Evolutionary conservation across 495 filamentous ascomycete genomes (phyloP), one percentile per base, ranked within the genome.

Genomic region (Parachaetomium inaequale): DNA sequence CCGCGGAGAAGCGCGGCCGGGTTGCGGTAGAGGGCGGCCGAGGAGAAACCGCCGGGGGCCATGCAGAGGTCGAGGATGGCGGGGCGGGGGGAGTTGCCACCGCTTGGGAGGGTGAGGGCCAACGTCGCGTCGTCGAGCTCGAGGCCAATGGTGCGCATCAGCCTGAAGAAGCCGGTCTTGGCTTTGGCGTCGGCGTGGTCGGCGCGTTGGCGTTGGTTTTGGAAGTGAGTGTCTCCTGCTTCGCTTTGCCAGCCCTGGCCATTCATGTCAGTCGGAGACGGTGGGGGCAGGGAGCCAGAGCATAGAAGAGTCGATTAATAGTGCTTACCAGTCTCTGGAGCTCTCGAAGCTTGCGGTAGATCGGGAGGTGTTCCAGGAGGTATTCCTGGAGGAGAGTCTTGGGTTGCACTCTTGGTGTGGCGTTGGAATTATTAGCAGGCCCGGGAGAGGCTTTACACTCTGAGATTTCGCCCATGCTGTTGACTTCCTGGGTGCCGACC

Each of bases 21-120:
- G 57, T 80, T 79, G 6, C 70, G 53, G 5, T 68, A 63, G 29
- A 83, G 63, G 0, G 71, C 74, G 3, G 67, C 64, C 0, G 63
- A 54, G 11, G 77, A 72, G 62, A 80, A 87, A 4, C 78, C 82
- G 8, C 84, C 83, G 1, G 84, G 84, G 0, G 83, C 84, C 75
- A 83, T 81, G 67, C 84, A 85, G 43, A 85, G 67, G 63, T 87
- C 81, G 1, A 87, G 77, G 34, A 82, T 74, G 58, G 74, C 25
- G 14, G 29, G 50, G 29, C 32, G 50, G 29, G 59, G 8, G 3
- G n/a, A n/a, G 25, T 34, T n/a, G 21, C 36, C 17, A 23, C 7
- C 7, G 25, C 36, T 7, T 25, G n/a, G 40, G 36, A 62, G 36
- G 59, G 26, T 55, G 14, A 62, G 40, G 8, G 50, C 59, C 15